Evolutionary conservation across 305 asterid genomes (phyloP), one percentile per base, ranked within the genome.

Genomic region (Fraxinus velutina): DNA sequence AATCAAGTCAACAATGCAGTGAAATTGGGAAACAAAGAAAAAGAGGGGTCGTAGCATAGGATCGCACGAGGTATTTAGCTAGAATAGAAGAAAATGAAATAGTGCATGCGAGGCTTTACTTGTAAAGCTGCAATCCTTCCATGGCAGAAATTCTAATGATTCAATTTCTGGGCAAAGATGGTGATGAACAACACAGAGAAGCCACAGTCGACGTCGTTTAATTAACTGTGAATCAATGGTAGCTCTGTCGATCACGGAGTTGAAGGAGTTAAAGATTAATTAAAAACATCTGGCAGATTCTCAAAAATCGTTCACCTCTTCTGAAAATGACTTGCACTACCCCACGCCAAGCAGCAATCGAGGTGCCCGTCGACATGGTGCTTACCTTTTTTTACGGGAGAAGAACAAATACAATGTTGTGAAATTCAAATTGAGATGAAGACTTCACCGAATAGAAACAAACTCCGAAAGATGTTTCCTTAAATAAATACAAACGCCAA

Each of bases 121-220:
- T 24, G 27, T 24, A 24, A 24, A 24, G 27, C 27, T 24, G 27
- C 27, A 24, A 24, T 24, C 27, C 27, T 24, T 24, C 27, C 42
- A 90, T 57, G 21, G 84, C 27, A 5, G 70, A 19, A 60, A 60
- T 60, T 60, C 70, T 60, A 21, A 60, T 60, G 21, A 21, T 60
- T 60, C 70, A 19, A 7, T 71, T 82, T 82, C 84, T 79, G 36
- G 86, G 87, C 24, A 87, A 73, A 15, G 87, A 80, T 3, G 92
- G 83, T 32, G 96, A 60, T 21, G 70, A 88, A 4, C 93, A 88
- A 36, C 88, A 92, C 0, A 92, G 89, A 78, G 88, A 87, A 71
- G 97, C 94, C 97, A 92, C 90, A 80, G 80, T 50, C 29, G 83
- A 44, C 8, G n/a, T 30, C 13, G 52, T 39, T n/a, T 7, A 57